phyloP scores from a whole-genome alignment of 2,329 filamentous ascomycete species.

The Parascedosporium putredinis region DNA sequence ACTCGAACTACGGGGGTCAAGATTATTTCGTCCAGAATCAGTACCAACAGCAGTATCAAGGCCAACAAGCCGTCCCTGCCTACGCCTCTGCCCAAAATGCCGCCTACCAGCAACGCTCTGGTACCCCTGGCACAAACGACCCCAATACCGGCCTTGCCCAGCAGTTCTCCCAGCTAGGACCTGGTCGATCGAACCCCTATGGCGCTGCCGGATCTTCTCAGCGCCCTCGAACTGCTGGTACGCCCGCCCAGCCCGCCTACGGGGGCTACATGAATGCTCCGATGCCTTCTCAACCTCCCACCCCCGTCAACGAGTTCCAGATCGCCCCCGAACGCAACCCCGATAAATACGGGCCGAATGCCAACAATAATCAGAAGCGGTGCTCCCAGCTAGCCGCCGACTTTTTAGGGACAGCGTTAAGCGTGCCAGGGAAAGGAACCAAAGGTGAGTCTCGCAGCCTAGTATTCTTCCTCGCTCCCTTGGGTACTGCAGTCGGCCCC shows the following conservation, averaged over 20 bases:
- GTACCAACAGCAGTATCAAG: slow-evolving; percentile 31
- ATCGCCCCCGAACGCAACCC: slow-evolving; percentile 77
- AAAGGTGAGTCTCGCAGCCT: slow-evolving; percentile 48
- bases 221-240: slow-evolving; percentile 76
- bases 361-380: slow-evolving; percentile 62
- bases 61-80: slow-evolving; percentile 28
- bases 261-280: slow-evolving; percentile 55
- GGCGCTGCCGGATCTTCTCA: slow-evolving; percentile 55
- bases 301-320: slow-evolving; percentile 62
- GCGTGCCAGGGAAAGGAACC: slow-evolving; percentile 86
- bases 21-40: slow-evolving; percentile 10
- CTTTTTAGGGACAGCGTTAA: slow-evolving; percentile 98
- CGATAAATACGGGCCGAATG: slow-evolving; percentile 58
- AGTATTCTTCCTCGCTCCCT: no score
- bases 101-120: slow-evolving; percentile 40
- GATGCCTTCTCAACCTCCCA: slow-evolving; percentile 44
- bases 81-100: slow-evolving; percentile 41
- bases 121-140: slow-evolving; percentile 59
- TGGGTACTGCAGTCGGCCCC: no score
- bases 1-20: slow-evolving; percentile 14
- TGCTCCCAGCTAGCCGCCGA: slow-evolving; percentile 65
- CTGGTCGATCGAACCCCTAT: slow-evolving; percentile 59
- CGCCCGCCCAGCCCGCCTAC: slow-evolving; percentile 51
- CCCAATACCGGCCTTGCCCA: slow-evolving; percentile 85
- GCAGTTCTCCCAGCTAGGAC: slow-evolving; percentile 83